A percentile compares a stretch with the other conserved stretches of the same genome.
Conservation (phyloP, 768 basidiomycete species). For the Agaricus sinodeliciosus region DNA sequence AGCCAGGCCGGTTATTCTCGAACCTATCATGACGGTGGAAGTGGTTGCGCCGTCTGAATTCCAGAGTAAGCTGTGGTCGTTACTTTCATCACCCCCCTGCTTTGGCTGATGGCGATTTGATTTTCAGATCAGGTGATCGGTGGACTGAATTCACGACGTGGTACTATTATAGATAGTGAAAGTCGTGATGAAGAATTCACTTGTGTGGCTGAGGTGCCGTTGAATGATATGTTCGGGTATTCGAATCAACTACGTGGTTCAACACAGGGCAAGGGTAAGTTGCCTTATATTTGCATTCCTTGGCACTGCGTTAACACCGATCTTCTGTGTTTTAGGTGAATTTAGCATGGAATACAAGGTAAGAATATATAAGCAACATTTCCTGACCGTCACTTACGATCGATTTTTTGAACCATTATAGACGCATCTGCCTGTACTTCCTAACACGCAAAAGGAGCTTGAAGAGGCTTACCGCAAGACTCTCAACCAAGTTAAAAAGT, state of each 20-base stretch:
- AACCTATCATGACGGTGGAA: conserved; percentile 99
- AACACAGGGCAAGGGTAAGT: conserved; percentile 94
- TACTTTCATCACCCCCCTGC: background rate
- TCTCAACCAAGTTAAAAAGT: conserved; percentile 63
- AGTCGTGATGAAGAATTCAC: conserved; percentile 97
- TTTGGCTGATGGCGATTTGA: background rate
- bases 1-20: conserved; percentile 77
- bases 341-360: conserved; percentile 11
- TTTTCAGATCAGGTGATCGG: conserved; percentile 79
- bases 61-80: conserved; percentile 54
- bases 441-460: conserved; percentile 83
- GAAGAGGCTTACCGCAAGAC: conserved; percentile 83
- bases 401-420: conserved; percentile 20
- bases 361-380: background rate
- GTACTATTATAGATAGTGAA: conserved; percentile 93
- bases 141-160: conserved; percentile 85
- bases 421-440: conserved; percentile 79
- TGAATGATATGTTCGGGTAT: conserved; percentile 99
- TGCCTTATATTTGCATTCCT: conserved; percentile 28
- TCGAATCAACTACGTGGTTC: conserved; percentile 87
- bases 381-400: background rate
- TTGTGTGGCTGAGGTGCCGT: conserved; percentile 79
- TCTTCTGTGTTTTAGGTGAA: background rate
- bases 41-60: conserved; percentile 95
- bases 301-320: no score